Evolutionary conservation across 129 eudicot species (phyloP), one percentile per base, ranked within the genome.

Genomic region (Apium graveolens): DNA sequence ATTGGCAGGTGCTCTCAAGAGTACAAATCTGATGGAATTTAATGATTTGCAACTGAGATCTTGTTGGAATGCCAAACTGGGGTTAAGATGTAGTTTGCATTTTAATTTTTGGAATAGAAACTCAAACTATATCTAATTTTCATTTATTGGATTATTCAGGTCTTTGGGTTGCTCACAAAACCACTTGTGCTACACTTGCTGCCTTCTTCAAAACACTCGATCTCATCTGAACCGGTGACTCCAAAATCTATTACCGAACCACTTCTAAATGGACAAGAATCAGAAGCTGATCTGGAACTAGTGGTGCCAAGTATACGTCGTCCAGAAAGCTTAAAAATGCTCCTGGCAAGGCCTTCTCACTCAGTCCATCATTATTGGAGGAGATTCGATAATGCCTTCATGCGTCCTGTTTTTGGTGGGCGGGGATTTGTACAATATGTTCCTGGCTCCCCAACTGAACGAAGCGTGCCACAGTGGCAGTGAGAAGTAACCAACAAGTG

Each of bases 371-470:
- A 88, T 77, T 93, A 93, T 77, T 93, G 98, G 98, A 88, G 98
- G 79, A 91, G 88, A 78, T 93, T 93, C 34, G 98, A 93, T 62
- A 80, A 93, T 31, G 87, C 91, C 11, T 89, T 89, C 80, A 93
- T 93, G 98, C 93, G 97, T 45, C 98, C 97, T 12, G 90, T 91
- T 66, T 93, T 93, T 76, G 98, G 98, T 41, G 98, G 98, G 21
- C 91, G 97, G 48, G 98, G 98, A 72, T 93, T 93, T 12, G 74
- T 37, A 70, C 98, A 93, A 4, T 91, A 79, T 16, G 79, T 93
- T 45, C 91, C 96, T 27, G 97, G 98, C 73, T 93, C 98, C 60
- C 97, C 98, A 5, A 91, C 87, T 1, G 98, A 93, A 70, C 86
- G 73, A 73, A 87, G 90, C 37, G 39, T 60, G 24, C 87, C 72